Percentiles rank a stretch among this genome's conserved stretches.
Conservation (phyloP, 139 green algal species). For the Chlorella vulgaris region DNA sequence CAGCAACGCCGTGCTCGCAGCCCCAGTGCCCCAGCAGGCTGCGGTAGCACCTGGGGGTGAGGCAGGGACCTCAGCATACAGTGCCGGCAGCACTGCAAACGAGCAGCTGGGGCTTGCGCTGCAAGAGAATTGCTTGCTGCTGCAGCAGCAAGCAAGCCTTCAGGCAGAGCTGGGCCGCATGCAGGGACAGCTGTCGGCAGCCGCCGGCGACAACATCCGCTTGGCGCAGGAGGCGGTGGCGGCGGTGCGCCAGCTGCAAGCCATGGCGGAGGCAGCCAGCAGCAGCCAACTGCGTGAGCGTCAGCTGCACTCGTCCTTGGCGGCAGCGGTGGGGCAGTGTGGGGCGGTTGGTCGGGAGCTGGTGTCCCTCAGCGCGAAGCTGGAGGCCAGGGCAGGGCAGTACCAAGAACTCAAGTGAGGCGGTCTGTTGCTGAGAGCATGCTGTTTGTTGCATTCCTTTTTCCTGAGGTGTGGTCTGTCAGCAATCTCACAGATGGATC, state of each 20-base stretch:
- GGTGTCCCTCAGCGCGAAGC: neutral
- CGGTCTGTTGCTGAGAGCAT: neutral
- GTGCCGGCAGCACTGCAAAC: too few relatives aligned
- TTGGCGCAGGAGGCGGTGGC: neutral
- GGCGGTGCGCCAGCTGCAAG: constrained; percentile 30
- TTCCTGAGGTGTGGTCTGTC: too few relatives aligned
- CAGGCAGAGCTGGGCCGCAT: constrained; percentile 17
- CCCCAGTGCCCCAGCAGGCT: neutral
- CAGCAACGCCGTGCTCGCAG: too few relatives aligned
- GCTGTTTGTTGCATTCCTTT: neutral
- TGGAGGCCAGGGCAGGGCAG: constrained; percentile 5
- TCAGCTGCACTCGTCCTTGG: constrained; percentile 20
- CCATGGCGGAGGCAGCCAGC: neutral
- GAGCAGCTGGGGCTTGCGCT: neutral
- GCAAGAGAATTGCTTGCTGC: constrained; percentile 16
- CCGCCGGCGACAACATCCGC: constrained; percentile 21
- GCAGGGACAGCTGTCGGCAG: constrained; percentile 27
- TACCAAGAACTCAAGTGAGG: constrained; percentile 24
- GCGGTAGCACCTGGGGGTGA: too few relatives aligned
- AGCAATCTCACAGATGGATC: too few relatives aligned
- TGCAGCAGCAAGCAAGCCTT: constrained; percentile 6
- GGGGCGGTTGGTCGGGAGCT: constrained; percentile 33
- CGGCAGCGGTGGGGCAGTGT: constrained; percentile 23
- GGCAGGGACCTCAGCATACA: too few relatives aligned
- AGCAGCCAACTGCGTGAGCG: neutral